Percentiles rank a stretch among this genome's conserved stretches.
Evolutionary conservation across 192 early-diverging fungal genomes (phyloP).

Genomic region (Coemansia brasiliensis): DNA sequence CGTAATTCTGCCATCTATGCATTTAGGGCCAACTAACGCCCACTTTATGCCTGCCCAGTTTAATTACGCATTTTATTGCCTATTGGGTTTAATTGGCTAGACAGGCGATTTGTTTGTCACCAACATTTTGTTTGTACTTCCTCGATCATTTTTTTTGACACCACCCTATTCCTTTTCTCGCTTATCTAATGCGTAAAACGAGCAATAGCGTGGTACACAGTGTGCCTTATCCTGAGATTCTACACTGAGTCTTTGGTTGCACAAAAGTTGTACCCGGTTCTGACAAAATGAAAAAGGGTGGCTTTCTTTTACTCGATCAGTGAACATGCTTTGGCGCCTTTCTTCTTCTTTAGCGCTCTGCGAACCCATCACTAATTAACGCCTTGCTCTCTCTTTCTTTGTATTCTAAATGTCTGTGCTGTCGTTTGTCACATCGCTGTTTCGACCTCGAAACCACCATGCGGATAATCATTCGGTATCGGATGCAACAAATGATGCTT

Average conservation of each 20-base stretch:
- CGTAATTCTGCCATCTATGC: not conserved
- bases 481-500: not conserved
- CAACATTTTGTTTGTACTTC: constrained; percentile 6
- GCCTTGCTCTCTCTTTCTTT: not conserved
- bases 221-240: constrained; percentile 6
- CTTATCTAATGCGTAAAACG: not conserved
- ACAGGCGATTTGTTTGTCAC: too few relatives aligned
- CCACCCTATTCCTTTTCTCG: not conserved
- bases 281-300: too few relatives aligned
- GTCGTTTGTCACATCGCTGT: constrained; percentile 51
- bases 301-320: not conserved
- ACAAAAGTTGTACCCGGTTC: not conserved
- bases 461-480: constrained; percentile 5
- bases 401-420: constrained; percentile 46
- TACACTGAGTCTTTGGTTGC: not conserved
- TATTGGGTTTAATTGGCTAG: too few relatives aligned
- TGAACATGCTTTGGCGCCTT: not conserved
- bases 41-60: constrained; percentile 3
- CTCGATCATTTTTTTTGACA: not conserved
- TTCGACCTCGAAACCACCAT: constrained; percentile 46
- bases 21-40: not conserved
- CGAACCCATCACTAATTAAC: constrained; percentile 11
- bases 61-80: too few relatives aligned
- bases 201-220: not conserved
- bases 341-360: not conserved